Evolutionary conservation across 352 stramenopile genomes (phyloP).

Genomic region (Pythium rhizo-oryzae): DNA sequence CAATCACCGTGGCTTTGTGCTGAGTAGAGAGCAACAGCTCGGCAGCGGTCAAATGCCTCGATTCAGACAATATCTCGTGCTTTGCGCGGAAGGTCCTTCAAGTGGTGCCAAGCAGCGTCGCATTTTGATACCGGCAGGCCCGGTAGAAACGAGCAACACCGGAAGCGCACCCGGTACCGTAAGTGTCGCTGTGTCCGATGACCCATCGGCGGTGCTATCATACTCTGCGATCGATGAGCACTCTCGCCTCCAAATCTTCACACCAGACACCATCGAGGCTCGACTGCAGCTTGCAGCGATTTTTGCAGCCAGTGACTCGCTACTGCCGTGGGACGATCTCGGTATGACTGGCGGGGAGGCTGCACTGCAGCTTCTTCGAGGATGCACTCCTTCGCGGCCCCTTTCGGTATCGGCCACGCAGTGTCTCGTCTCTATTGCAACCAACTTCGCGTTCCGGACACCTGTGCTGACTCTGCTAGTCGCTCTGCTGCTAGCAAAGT

Average conservation of each 20-base stretch:
- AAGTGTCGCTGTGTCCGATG: slow-evolving; percentile 7
- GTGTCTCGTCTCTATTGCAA: slow-evolving; percentile 29
- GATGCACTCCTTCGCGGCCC: slow-evolving; percentile 37
- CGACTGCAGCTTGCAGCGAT: slow-evolving; percentile 46
- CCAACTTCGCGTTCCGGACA: slow-evolving; percentile 39
- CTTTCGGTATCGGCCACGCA: slow-evolving; percentile 34
- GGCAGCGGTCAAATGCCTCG: slow-evolving; percentile 2
- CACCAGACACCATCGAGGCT: slow-evolving; percentile 39
- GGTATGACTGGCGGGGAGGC: slow-evolving; percentile 56
- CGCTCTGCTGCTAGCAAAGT: slow-evolving; percentile 12
- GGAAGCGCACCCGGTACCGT: background rate
- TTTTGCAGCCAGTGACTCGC: slow-evolving; percentile 32
- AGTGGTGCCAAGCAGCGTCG: background rate
- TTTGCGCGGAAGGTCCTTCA: background rate
- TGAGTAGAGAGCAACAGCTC: slow-evolving; percentile 12
- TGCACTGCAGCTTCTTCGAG: slow-evolving; percentile 40
- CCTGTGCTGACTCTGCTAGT: slow-evolving; percentile 26
- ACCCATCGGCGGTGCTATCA: slow-evolving; percentile 6
- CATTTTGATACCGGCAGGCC: background rate
- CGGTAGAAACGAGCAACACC: background rate
- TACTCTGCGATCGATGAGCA: slow-evolving; percentile 30
- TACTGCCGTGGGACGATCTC: slow-evolving; percentile 34
- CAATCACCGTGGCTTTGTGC: slow-evolving; percentile 29
- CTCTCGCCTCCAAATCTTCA: slow-evolving; percentile 34
- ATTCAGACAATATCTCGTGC: slow-evolving; percentile 15